Percentiles rank a stretch among this genome's conserved stretches.
phyloP scores from a whole-genome alignment of 495 filamentous ascomycete species.

The Penicillium pulvis region DNA sequence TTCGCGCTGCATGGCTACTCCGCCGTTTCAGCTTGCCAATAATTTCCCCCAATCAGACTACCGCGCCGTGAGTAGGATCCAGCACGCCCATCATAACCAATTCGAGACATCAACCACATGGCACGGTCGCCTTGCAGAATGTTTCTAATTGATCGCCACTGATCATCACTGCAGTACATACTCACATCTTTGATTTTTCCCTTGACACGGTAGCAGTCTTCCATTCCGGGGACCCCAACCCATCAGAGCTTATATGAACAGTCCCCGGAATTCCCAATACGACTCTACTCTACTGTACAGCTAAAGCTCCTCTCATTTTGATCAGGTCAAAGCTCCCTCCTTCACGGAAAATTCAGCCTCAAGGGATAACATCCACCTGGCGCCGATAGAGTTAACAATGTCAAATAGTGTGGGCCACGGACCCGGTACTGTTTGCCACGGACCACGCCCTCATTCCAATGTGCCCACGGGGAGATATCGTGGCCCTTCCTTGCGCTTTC shows the following conservation, averaged over 20 bases:
- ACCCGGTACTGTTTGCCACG: constrained; percentile 4
- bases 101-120: constrained; percentile 23
- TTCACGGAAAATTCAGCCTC: constrained; percentile 6
- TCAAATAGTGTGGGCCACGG: constrained; percentile 8
- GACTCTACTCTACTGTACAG: constrained; percentile 13
- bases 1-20: background rate
- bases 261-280: constrained; percentile 18
- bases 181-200: constrained; percentile 5
- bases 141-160: constrained; percentile 24
- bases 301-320: background rate
- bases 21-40: background rate
- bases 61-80: background rate
- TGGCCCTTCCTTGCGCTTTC: constrained; percentile 22
- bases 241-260: constrained; percentile 7
- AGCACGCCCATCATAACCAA: background rate
- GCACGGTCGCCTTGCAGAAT: constrained; percentile 34
- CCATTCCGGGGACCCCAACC: constrained; percentile 12
- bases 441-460: constrained; percentile 8
- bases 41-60: too few relatives aligned
- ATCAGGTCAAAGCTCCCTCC: constrained; percentile 3
- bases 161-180: constrained; percentile 23
- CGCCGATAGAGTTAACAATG: constrained; percentile 16
- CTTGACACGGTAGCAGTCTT: constrained; percentile 34
- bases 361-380: constrained; percentile 19
- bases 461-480: constrained; percentile 14